Evolutionary conservation across 1,139 yeast genomes (phyloP), one percentile per base, ranked within the genome.

Genomic region (Nakaseomyces kungkrabaensis): DNA sequence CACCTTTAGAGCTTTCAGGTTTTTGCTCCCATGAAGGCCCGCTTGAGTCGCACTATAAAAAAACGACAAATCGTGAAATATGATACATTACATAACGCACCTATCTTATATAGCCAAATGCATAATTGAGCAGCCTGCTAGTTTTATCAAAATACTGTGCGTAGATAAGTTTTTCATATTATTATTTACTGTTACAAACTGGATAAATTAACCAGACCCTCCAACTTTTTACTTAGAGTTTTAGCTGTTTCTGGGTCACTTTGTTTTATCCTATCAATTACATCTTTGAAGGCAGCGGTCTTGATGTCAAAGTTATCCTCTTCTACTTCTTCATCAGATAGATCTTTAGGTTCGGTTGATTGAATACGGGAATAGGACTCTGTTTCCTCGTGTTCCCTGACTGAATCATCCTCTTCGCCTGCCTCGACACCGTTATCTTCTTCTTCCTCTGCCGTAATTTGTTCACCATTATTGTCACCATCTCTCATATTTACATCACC

Each of bases 161-260:
- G 22, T 17, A 17, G 22, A 17, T 17, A 17, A 17, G 22, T 17
- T 17, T 17, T 17, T 17, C n/a, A 17, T 17, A 17, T 17, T 3
- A 17, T 17, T 17, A 26, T 24, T 38, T 38, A 38, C 5, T 24
- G 25, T 38, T 38, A 38, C 29, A 38, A n/a, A 25, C 42, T 38
- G 42, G 42, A 38, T n/a, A 38, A 26, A 25, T 38, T 38, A 72
- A 66, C 27, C 37, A 63, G 51, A 0, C 79, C 81, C 4, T 74
- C 69, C 36, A 82, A 63, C 3, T 56, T 47, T 5, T 62, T 59
- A 11, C 61, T 60, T 29, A 79, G 58, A 50, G 73, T 71, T 13
- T 63, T 58, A 0, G 79, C 73, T 5, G 75, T 61, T 9, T 57
- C 56, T 1, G 70, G 67, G 52, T 69, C 68, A 56, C 48, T 62